These are phyloP conservation scores for Austropuccinia psidii DNA, from an alignment of 1,284 basidiomycete species.

Conservation along the genomic window DNA sequence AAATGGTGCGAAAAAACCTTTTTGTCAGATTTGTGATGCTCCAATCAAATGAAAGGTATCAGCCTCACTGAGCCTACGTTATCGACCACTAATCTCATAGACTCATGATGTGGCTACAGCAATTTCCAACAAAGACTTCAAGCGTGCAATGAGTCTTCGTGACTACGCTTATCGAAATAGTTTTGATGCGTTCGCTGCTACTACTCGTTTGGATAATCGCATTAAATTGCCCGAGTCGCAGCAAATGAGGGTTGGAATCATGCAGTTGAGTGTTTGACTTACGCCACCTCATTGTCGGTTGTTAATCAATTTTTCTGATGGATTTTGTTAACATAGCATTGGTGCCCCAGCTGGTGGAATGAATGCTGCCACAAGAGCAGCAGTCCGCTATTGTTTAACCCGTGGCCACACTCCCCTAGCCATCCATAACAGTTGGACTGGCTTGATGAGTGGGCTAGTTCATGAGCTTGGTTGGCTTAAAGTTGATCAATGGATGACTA, in stretches of 20 bases:
- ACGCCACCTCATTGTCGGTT: not conserved
- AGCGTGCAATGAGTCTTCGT: constrained; percentile 73
- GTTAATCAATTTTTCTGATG: not conserved
- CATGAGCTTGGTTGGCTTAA: constrained; percentile 87
- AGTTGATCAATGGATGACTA: constrained; percentile 90
- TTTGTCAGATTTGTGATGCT: not conserved
- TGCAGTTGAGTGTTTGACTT: constrained; percentile 61
- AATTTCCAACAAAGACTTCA: constrained; percentile 75
- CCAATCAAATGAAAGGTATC: not conserved
- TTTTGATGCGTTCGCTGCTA: constrained; percentile 71
- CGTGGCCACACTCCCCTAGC: constrained; percentile 85
- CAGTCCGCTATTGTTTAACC: constrained; percentile 82
- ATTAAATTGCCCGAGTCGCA: constrained; percentile 59
- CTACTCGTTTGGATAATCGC: constrained; percentile 59
- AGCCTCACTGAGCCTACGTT: not conserved
- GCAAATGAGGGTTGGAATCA: constrained; percentile 78
- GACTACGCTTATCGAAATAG: constrained; percentile 87
- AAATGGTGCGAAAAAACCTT: constrained; percentile 57
- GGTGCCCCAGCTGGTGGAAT: constrained; percentile 97
- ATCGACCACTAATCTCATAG: too few relatives aligned
- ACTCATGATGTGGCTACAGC: constrained; percentile 77
- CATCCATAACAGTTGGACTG: constrained; percentile 91
- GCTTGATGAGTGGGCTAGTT: constrained; percentile 80
- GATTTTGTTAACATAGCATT: constrained; percentile 55
- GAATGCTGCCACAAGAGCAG: constrained; percentile 93